Base-by-base conservation (phyloP, 2,329 filamentous ascomycete genomes). In the Erysiphe pisi region DNA sequence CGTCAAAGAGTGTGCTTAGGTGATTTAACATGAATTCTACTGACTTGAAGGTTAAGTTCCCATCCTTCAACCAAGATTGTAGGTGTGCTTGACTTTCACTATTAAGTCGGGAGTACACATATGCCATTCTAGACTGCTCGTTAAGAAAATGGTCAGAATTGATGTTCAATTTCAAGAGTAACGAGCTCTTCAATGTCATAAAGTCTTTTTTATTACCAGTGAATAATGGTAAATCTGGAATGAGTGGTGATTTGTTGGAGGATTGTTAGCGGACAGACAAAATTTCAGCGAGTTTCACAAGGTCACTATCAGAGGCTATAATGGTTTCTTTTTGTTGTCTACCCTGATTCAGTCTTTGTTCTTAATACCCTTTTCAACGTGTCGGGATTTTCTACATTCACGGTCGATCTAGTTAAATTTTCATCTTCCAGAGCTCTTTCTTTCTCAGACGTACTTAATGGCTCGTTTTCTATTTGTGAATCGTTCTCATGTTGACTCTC, bases 131-230 rank as follows among this genome's bases (percentile, higher is more conserved):
- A 22, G 49, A 14, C 14, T 56, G 49, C 22, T 56, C 49, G 14
- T 12, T 56, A 14, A 22, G 49, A 56, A 56, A 56, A 22, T 22
- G 49, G 49, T 56, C 49, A 56, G 49, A 12, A 56, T 56, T 56
- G 12, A 22, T 56, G 49, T 56, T 56, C 49, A 56, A 56, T 22
- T 56, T 56, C 14, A 56, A 22, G 22, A 56, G 49, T 56, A 22
- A 56, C 22, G 49, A n/a, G 20, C n/a, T 36, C 36, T 16, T 43
- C 65, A 14, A 71, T 11, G 65, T 40, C n/a, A 20, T 36, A 40
- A 71, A 71, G 14, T 71, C 16, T 16, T 71, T 16, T 40, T 71
- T 71, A 71, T 40, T 71, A 11, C 31, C 65, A 40, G 65, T 28
- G 65, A 31, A 71, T 16, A 40, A 20, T 18, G n/a, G 16, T 36